Evolutionary conservation across 805 yeast genomes (phyloP), one percentile per base, ranked within the genome.

Genomic region (Saccharomycopsis amapae): DNA sequence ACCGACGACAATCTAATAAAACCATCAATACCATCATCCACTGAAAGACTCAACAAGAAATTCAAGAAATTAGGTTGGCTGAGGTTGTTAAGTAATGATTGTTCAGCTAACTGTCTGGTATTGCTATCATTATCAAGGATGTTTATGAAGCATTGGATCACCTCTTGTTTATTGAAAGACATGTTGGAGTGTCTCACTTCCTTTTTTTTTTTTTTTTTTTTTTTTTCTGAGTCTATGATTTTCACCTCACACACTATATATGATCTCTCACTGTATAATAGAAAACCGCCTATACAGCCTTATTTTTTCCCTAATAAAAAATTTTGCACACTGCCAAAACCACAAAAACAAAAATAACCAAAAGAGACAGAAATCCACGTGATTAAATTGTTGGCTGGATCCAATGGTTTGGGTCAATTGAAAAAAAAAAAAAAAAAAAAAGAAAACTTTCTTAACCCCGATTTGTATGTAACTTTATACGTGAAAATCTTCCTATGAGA

Each of bases 1-100:
- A 83, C 80, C 4, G 82, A 71, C 10, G 85, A 81, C 49, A 75
- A 65, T 49, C 78, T 69, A 42, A 77, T 69, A 10, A 67, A 66
- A 5, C 55, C 50, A 4, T 75, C 64, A 25, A 68, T 62, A 3
- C 66, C 61, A 2, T 59, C 59, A 53, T 78, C 81, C 7, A 64
- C 59, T 12, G 75, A 67, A 38, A 78, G 62, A 33, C 71, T 75
- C 24, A 79, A 62, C 39, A 78, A 64, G 56, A 75, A 75, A 25
- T 19, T 38, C 20, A 46, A 28, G 33, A 50, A 50, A 17, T 40
- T 20, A 10, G 40, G 44, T 17, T 44, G 42, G 7, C n/a, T 26
- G 1, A 50, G 33, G 24, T 31, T 35, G 9, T 25, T 17, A 12
- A 13, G n/a, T 13, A 50, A 31, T 7, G 34, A 15, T 26, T 43